phyloP scores from a whole-genome alignment of 192 early-diverging fungal species.

The Entomortierella lignicola region DNA sequence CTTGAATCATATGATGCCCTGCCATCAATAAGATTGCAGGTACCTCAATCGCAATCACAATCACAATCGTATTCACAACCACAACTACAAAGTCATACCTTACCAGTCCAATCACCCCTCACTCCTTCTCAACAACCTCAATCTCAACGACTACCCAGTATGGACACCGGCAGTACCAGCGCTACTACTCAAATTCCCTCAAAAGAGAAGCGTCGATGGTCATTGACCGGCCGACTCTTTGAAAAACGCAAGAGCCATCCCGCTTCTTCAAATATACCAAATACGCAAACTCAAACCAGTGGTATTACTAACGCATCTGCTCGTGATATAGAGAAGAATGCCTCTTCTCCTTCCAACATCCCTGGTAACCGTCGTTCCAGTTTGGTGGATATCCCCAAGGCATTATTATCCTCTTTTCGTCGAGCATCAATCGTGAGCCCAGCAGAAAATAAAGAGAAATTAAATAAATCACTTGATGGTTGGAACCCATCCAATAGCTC shows the following conservation, averaged over 20 bases:
- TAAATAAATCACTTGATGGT: background rate
- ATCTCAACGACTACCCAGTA: background rate
- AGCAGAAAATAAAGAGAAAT: background rate
- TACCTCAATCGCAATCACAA: too few relatives aligned
- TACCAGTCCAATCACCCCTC: too few relatives aligned
- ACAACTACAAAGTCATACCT: too few relatives aligned
- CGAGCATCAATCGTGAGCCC: slow-evolving; percentile 11
- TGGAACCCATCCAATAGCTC: background rate
- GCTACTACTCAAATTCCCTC: background rate
- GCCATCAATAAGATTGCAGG: too few relatives aligned
- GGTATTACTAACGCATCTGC: background rate
- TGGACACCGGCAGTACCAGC: background rate
- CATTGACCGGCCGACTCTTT: slow-evolving; percentile 25
- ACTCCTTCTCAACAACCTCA: background rate
- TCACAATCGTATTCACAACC: too few relatives aligned
- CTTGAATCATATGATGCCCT: too few relatives aligned
- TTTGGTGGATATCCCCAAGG: slow-evolving; percentile 33
- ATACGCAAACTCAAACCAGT: background rate
- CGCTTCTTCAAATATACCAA: slow-evolving; percentile 20
- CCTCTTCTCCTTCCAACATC: too few relatives aligned
- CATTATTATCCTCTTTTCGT: slow-evolving; percentile 25
- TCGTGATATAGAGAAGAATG: background rate
- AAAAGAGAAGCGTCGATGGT: slow-evolving; percentile 34
- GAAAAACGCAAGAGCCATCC: slow-evolving; percentile 12
- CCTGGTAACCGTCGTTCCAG: slow-evolving; percentile 15